phyloP scores from a whole-genome alignment of 2,329 filamentous ascomycete genomes.

The Pseudonectria foliicola region DNA sequence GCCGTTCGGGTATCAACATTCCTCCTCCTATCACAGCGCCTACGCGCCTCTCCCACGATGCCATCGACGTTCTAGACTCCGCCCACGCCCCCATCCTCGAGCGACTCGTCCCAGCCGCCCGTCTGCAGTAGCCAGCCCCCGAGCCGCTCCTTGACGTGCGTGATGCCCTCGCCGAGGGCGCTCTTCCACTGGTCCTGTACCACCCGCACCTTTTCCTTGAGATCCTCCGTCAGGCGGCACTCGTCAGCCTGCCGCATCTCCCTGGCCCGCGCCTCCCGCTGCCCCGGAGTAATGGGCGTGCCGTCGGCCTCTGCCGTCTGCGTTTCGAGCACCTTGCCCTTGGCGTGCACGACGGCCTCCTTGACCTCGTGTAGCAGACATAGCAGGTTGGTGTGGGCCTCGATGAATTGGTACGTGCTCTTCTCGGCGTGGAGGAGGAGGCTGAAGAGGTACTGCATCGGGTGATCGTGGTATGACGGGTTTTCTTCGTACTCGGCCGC shows the following conservation, averaged over 20 bases:
- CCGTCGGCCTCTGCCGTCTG: constrained; percentile 43
- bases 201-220: constrained; percentile 88
- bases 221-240: constrained; percentile 65
- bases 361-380: constrained; percentile 89
- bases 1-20: constrained; percentile 23
- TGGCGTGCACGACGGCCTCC: constrained; percentile 65
- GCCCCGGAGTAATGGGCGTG: constrained; percentile 23
- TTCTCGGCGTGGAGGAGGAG: constrained; percentile 83
- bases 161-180: constrained; percentile 72
- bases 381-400: constrained; percentile 83
- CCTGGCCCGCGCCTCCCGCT: constrained; percentile 36
- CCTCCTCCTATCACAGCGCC: constrained; percentile 4
- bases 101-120: constrained; percentile 82
- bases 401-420: constrained; percentile 93
- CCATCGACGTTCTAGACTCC: constrained; percentile 27
- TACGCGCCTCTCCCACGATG: neutral
- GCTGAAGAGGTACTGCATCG: constrained; percentile 84
- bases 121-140: constrained; percentile 64
- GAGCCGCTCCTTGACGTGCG: constrained; percentile 65
- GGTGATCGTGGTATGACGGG: constrained; percentile 69
- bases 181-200: constrained; percentile 89
- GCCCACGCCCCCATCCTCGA: constrained; percentile 52
- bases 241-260: constrained; percentile 62
- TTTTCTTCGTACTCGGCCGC: constrained; percentile 77
- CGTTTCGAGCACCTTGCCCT: constrained; percentile 59